A percentile compares a stretch with the other conserved stretches of the same genome.
phyloP scores from a whole-genome alignment of 1,284 basidiomycete species.

The Mycena citricolor region DNA sequence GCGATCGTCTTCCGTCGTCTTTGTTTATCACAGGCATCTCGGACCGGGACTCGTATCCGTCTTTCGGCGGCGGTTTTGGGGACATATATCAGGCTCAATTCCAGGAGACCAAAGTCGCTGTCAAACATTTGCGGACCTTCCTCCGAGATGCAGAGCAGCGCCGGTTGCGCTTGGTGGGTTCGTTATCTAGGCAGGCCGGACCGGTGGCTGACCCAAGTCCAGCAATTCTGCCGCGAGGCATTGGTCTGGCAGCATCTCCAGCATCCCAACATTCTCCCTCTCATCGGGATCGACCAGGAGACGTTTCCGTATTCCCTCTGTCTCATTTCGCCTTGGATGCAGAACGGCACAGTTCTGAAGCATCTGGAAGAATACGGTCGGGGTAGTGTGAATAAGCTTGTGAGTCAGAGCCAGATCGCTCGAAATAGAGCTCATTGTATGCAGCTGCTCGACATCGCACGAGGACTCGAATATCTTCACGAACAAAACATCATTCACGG shows the following conservation, averaged over 20 bases:
- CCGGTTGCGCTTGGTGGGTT: slow-evolving; percentile 11
- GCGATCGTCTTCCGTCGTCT: slow-evolving; percentile 16
- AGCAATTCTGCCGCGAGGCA: slow-evolving; percentile 28
- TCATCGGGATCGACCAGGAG: slow-evolving; percentile 29
- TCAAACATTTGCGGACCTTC: slow-evolving; percentile 20
- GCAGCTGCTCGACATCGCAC: slow-evolving; percentile 31
- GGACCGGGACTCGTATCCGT: slow-evolving; percentile 15
- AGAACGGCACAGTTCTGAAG: slow-evolving; percentile 34
- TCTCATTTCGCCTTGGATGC: slow-evolving; percentile 39
- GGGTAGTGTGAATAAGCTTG: slow-evolving; percentile 28
- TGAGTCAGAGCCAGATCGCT: background rate
- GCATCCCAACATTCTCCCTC: slow-evolving; percentile 33
- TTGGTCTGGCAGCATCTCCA: slow-evolving; percentile 32
- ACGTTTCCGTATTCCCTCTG: slow-evolving; percentile 26
- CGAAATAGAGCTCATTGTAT: background rate
- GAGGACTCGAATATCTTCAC: slow-evolving; percentile 36
- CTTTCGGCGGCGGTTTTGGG: slow-evolving; percentile 18
- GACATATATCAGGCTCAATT: slow-evolving; percentile 18
- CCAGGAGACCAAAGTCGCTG: slow-evolving; percentile 16
- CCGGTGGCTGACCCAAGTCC: background rate
- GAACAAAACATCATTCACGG: slow-evolving; percentile 35
- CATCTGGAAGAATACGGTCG: slow-evolving; percentile 25
- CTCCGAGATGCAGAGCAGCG: slow-evolving; percentile 14
- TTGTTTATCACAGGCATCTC: slow-evolving; percentile 18
- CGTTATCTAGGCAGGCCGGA: background rate